These are phyloP conservation scores for Coniochaeta hoffmannii DNA, from an alignment of 2,329 filamentous ascomycete species.

Conservation along the genomic window DNA sequence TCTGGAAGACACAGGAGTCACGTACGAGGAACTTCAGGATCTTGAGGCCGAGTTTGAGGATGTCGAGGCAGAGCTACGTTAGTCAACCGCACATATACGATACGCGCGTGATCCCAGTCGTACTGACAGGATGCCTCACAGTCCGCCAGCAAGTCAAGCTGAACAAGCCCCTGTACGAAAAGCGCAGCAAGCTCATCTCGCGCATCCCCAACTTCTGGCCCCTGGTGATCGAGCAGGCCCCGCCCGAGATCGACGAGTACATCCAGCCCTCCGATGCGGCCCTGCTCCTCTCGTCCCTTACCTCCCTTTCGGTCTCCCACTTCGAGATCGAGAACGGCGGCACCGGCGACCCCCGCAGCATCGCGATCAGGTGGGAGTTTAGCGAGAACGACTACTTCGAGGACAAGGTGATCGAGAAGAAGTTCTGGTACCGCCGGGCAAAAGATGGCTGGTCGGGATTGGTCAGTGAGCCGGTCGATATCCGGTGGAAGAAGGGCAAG, in stretches of 20 bases:
- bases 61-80: constrained; percentile 76
- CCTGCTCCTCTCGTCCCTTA: constrained; percentile 62
- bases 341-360: constrained; percentile 69
- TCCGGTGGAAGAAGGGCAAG: constrained; percentile 80
- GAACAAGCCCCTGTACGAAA: constrained; percentile 64
- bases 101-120: not conserved
- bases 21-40: constrained; percentile 70
- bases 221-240: constrained; percentile 83
- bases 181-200: constrained; percentile 62
- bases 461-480: constrained; percentile 81
- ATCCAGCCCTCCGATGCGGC: constrained; percentile 74
- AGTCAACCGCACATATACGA: constrained; percentile 20
- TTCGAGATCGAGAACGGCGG: constrained; percentile 64
- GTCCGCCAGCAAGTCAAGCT: constrained; percentile 67
- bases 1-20: constrained; percentile 37
- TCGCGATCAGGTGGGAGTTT: constrained; percentile 75
- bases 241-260: constrained; percentile 79
- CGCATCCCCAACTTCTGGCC: constrained; percentile 88
- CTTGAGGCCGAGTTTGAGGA: constrained; percentile 81
- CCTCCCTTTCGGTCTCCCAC: constrained; percentile 63
- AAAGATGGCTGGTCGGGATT: constrained; percentile 65
- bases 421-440: constrained; percentile 75
- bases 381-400: constrained; percentile 74
- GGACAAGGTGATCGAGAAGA: constrained; percentile 76
- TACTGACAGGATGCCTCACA: not conserved